Base-by-base conservation (phyloP, 768 basidiomycete species). In the Mycena galopus region DNA sequence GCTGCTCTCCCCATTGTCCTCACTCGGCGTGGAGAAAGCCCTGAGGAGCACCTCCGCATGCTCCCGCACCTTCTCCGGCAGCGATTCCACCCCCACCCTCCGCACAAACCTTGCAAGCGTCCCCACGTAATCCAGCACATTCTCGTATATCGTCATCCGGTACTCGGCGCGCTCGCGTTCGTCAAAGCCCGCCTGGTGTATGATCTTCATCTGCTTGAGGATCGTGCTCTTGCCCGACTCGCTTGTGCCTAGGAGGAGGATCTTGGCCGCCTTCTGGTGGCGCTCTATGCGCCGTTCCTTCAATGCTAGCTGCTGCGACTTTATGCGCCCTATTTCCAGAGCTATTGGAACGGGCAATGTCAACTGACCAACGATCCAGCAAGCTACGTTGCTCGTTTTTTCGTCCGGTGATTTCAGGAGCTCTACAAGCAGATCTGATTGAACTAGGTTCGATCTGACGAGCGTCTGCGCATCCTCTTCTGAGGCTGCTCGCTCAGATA, bases 101-200 rank as follows among this genome's bases (percentile, higher is more conserved):
- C 90, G 84, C 85, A 93, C 88, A 4, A 91, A 93, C 67, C 89
- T 84, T 55, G 93, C 86, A 72, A 94, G 85, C 11, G 90, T 89
- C 73, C 92, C 91, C 0, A 92, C 93, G 12, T 90, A 90, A 72
- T 94, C 93, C 68, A 93, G 81, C n/a, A 93, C 86, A 79, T 94
- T 89, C 62, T 86, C 85, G 78, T 89, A 92, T 75, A 94, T 90
- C 29, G 88, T 89, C 6, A 87, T 83, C 39, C 91, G 85, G 82
- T 88, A 93, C 2, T 86, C 83, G 70, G 89, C 81, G 23, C 92
- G 86, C 77, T 93, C 93, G 4, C 91, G 87, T 23, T 80, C 78
- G 3, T 88, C 87, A 81, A 91, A 94, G 9, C 93, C 93, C 71
- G 89, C 88, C 79, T 93, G 92, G 79, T 94, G 91, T 50, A 94